Conservation (phyloP, 129 eudicot genomes). For the Lactuca sativa region DNA sequence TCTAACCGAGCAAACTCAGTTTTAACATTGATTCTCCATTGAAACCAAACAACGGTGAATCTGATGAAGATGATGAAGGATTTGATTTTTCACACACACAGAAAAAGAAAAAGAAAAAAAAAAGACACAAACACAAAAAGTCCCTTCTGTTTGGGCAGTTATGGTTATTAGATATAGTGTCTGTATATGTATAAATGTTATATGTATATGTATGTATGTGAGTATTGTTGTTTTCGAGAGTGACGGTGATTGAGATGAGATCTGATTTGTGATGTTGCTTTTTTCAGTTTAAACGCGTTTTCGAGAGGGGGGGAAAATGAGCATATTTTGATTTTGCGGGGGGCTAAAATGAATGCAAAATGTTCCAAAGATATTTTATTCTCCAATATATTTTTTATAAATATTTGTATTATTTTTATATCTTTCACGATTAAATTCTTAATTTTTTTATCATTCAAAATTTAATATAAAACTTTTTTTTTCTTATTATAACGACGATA, state of each 20-base stretch:
- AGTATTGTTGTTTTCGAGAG: constrained; percentile 29
- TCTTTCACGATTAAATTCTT: too few relatives aligned
- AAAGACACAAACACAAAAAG: background rate
- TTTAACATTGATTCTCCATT: constrained; percentile 9
- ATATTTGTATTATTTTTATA: too few relatives aligned
- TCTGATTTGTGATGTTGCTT: constrained; percentile 29
- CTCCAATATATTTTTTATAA: too few relatives aligned
- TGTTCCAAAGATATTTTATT: too few relatives aligned
- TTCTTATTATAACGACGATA: too few relatives aligned
- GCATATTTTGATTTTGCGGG: background rate
- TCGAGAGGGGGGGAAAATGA: constrained; percentile 2
- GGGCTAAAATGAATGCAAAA: background rate
- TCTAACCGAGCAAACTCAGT: constrained; percentile 16
- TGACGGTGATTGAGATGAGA: constrained; percentile 32
- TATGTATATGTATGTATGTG: constrained; percentile 6
- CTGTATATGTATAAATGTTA: background rate
- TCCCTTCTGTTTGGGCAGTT: constrained; percentile 21
- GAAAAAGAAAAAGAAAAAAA: too few relatives aligned
- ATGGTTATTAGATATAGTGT: constrained; percentile 10
- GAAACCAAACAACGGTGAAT: constrained; percentile 9
- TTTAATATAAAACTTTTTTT: too few relatives aligned
- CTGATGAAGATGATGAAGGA: constrained; percentile 15
- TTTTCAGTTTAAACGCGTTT: constrained; percentile 35
- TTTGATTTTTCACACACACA: constrained; percentile 1
- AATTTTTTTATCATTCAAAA: too few relatives aligned